Conservation (phyloP, 495 filamentous ascomycete genomes). For the Terfezia boudieri region DNA sequence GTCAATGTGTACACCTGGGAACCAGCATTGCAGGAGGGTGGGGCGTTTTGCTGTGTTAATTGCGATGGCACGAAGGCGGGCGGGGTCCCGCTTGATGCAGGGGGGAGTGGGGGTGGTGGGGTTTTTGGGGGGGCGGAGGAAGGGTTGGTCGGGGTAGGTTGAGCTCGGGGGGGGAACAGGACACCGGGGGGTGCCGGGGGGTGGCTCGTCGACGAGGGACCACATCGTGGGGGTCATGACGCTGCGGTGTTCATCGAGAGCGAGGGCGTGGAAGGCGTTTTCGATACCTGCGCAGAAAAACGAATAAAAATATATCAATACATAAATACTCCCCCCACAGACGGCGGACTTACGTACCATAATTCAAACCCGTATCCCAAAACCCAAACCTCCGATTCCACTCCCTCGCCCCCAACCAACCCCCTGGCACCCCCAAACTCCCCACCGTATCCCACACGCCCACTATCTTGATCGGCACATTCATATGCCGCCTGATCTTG, state of each 20-base stretch:
- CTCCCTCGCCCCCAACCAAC: constrained; percentile 17
- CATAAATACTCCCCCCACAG: background rate
- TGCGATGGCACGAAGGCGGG: background rate
- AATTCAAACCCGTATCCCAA: constrained; percentile 4
- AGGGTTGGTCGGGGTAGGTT: background rate
- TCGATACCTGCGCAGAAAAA: constrained; percentile 24
- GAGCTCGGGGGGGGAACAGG: background rate
- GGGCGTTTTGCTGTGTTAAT: constrained; percentile 2
- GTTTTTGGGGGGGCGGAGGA: background rate
- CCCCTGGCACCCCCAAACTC: constrained; percentile 19
- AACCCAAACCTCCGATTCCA: background rate
- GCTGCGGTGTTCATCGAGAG: constrained; percentile 32
- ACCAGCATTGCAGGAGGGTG: constrained; percentile 49
- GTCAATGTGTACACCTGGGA: constrained; percentile 43
- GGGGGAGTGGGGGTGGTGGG: background rate
- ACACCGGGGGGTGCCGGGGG: background rate
- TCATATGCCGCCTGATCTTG: background rate
- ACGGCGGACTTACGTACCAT: constrained; percentile 1
- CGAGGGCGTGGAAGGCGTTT: constrained; percentile 37
- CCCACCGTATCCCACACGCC: constrained; percentile 42
- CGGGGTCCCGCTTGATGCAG: background rate
- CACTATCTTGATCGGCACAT: constrained; percentile 25
- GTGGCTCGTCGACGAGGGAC: background rate
- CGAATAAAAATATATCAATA: background rate
- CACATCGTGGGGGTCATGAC: constrained; percentile 26